Base-by-base conservation (phyloP, 106 monocot genomes). In the Dioscorea alata region DNA sequence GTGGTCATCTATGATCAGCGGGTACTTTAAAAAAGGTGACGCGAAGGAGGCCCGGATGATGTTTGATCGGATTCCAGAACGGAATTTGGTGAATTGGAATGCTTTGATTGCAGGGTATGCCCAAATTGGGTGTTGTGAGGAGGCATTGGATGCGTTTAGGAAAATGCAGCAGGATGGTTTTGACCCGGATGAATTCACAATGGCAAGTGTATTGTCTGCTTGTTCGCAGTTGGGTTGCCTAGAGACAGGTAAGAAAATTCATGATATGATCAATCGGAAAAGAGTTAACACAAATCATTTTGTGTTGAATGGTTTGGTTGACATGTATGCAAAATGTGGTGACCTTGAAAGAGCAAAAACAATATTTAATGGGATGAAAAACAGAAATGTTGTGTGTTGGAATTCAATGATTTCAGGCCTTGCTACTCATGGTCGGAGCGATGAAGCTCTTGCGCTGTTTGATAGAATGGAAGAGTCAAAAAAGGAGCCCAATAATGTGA, bases 261-360 rank as follows among this genome's bases (percentile, higher is more conserved):
- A 83, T 50, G 63, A 78, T 18, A 61, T 81, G 20, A 79, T 83
- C 13, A 42, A 73, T 0, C 50, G 57, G 33, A 67, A 34, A 28
- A 60, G 68, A 31, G 86, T 90, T 17, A 73, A 61, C 22, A 57
- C 35, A 35, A 85, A 83, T 56, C 54, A 70, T 16, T 86, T 83
- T 66, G 80, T 89, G 48, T 16, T 75, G 22, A 86, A 83, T 73
- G 83, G 85, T 13, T 60, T 90, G 67, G 73, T 90, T 13, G 86
- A 86, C 50, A 83, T 90, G 90, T 90, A 83, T 67, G 83, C 86
- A 50, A 90, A 90, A 69, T 90, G 90, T 22, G 86, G 90, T 10
- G 90, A 90, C 57, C 75, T 90, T 21, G 86, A 60, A 23, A 54
- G 31, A 33, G 88, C 84, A 12, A 69, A 22, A 53, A 49, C 23